Conservation (phyloP, 164 flowering plant genomes). For the Magnolia changhungtana region DNA sequence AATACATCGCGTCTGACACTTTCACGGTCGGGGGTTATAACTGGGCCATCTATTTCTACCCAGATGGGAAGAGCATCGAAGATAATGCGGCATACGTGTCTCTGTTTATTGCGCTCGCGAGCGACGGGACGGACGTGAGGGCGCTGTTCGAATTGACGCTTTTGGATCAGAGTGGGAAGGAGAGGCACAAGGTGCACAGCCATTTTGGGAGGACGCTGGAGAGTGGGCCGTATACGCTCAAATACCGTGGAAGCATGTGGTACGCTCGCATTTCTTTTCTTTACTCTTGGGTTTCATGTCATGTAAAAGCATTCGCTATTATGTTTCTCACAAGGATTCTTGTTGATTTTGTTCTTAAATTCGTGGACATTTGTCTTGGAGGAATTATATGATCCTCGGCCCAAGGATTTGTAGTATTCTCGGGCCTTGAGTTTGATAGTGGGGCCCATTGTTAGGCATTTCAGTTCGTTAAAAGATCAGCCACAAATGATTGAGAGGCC, state of each 20-base stretch:
- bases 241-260: slow-evolving; percentile 96
- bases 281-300: neutral
- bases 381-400: neutral
- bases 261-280: slow-evolving; percentile 21
- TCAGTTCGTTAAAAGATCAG: neutral
- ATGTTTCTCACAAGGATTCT: neutral
- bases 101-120: slow-evolving; percentile 76
- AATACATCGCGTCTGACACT: slow-evolving; percentile 78
- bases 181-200: slow-evolving; percentile 82
- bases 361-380: neutral
- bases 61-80: slow-evolving; percentile 80
- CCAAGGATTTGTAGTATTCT: neutral
- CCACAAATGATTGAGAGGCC: neutral
- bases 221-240: slow-evolving; percentile 83
- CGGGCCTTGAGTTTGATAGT: neutral
- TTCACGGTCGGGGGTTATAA: slow-evolving; percentile 79
- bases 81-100: slow-evolving; percentile 80
- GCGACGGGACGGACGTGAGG: slow-evolving; percentile 86
- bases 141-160: slow-evolving; percentile 83
- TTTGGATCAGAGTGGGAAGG: slow-evolving; percentile 87
- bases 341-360: neutral
- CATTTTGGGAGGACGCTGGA: slow-evolving; percentile 85
- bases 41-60: slow-evolving; percentile 93
- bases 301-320: neutral
- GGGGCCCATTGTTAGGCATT: neutral